Percentiles rank a stretch among this genome's conserved stretches.
These are phyloP conservation scores for Boletus fagicola DNA, from an alignment of 768 basidiomycete genomes.

Conservation along the genomic window DNA sequence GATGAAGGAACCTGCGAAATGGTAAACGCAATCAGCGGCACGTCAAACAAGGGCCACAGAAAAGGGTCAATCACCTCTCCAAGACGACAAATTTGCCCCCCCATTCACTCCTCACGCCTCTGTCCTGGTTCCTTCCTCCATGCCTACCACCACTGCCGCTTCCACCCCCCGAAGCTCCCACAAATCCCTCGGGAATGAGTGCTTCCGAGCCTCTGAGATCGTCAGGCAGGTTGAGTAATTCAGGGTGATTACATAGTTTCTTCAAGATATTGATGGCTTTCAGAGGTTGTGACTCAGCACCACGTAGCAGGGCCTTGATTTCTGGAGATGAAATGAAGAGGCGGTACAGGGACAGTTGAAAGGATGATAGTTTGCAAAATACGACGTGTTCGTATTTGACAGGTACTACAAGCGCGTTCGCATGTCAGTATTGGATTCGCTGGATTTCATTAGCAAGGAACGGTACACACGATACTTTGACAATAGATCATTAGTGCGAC, in stretches of 20 bases:
- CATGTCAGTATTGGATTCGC: background rate
- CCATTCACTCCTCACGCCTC: slow-evolving; percentile 69
- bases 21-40: background rate
- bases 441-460: background rate
- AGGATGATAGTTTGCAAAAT: slow-evolving; percentile 81
- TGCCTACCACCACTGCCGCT: slow-evolving; percentile 37
- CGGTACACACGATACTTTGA: slow-evolving; percentile 83
- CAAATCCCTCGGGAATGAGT: slow-evolving; percentile 79
- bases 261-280: slow-evolving; percentile 94
- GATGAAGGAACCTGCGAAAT: slow-evolving; percentile 72
- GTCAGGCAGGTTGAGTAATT: slow-evolving; percentile 78
- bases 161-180: slow-evolving; percentile 40
- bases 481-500: slow-evolving; percentile 88
- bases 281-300: slow-evolving; percentile 87
- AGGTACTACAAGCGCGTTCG: slow-evolving; percentile 60
- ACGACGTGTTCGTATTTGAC: slow-evolving; percentile 99
- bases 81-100: slow-evolving; percentile 90
- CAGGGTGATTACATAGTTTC: slow-evolving; percentile 95
- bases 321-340: slow-evolving; percentile 91
- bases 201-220: slow-evolving; percentile 81
- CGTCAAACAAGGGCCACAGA: background rate
- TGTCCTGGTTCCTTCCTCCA: slow-evolving; percentile 39
- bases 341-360: slow-evolving; percentile 83
- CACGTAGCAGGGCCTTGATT: slow-evolving; percentile 85
- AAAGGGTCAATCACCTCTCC: slow-evolving; percentile 60